Evolutionary conservation across 169 alveolate species (phyloP).

Genomic region (Plasmodium fragile): DNA sequence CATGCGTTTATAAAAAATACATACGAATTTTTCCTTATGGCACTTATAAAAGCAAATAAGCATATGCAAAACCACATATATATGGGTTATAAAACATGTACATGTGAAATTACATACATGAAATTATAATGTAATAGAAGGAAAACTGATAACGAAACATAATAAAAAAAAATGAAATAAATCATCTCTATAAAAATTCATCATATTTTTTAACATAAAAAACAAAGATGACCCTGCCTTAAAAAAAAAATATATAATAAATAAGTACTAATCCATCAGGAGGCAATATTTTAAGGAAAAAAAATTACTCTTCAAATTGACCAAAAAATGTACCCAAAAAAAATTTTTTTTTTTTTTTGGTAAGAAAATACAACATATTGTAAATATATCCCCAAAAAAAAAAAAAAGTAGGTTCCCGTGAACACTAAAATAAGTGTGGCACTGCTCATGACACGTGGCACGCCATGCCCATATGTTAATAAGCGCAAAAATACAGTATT

Average conservation of each 20-base stretch:
- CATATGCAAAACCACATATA: neutral
- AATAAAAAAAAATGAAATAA: neutral
- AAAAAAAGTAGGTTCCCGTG: neutral
- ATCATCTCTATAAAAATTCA: neutral
- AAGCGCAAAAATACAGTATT: neutral
- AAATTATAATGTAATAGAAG: neutral
- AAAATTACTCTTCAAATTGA: neutral
- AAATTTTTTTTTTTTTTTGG: neutral
- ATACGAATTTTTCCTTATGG: neutral
- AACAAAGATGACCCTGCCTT: neutral
- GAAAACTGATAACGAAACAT: constrained; percentile 1
- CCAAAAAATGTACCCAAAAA: neutral
- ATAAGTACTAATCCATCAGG: neutral
- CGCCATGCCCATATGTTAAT: neutral
- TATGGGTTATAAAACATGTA: neutral
- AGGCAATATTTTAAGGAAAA: neutral
- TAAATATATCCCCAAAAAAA: neutral
- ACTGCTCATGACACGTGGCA: neutral
- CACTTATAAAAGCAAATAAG: neutral
- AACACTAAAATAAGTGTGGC: neutral
- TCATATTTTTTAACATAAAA: neutral
- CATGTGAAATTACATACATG: neutral
- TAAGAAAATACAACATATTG: neutral
- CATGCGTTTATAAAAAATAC: neutral
- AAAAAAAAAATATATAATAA: neutral